These are phyloP conservation scores for Globisporangium abappressorium DNA, from an alignment of 352 stramenopile genomes.

Conservation along the genomic window DNA sequence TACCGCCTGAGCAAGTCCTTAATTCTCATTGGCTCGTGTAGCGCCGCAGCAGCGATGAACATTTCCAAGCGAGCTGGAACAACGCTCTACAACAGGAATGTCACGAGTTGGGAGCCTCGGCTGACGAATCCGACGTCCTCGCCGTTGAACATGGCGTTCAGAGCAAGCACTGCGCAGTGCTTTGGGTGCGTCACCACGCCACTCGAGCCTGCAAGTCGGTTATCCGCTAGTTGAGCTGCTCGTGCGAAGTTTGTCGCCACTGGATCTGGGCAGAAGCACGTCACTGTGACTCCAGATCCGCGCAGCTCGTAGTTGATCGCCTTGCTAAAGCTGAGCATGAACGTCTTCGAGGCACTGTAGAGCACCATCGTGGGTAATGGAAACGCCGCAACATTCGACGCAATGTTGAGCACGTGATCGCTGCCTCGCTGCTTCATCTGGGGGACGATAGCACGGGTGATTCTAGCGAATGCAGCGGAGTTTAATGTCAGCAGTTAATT, in stretches of 20 bases:
- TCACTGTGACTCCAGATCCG: slow-evolving; percentile 72
- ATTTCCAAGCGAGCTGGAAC: slow-evolving; percentile 34
- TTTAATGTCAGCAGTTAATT: too few species aligned
- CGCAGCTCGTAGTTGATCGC: slow-evolving; percentile 26
- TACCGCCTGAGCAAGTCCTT: slow-evolving; percentile 26
- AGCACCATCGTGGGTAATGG: too few species aligned
- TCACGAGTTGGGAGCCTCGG: slow-evolving; percentile 39
- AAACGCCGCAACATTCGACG: too few species aligned
- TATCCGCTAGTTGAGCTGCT: slow-evolving; percentile 30
- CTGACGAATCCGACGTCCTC: slow-evolving; percentile 37
- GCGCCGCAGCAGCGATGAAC: slow-evolving; percentile 35
- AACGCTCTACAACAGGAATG: slow-evolving; percentile 33
- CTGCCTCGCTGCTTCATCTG: too few species aligned
- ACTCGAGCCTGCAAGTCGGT: slow-evolving; percentile 37
- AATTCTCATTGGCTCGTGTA: slow-evolving; percentile 29
- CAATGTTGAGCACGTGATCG: too few species aligned
- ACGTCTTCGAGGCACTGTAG: too few species aligned
- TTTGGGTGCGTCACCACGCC: slow-evolving; percentile 34
- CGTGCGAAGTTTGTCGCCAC: slow-evolving; percentile 69
- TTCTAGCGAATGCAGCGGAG: too few species aligned
- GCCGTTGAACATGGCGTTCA: slow-evolving; percentile 61
- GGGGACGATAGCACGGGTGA: too few species aligned
- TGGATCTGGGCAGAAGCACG: slow-evolving; percentile 62
- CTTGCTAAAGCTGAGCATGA: too few species aligned
- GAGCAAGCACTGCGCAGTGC: slow-evolving; percentile 34